These are phyloP conservation scores for Aspergillus candidus DNA, from an alignment of 2,329 filamentous ascomycete genomes.

Conservation along the genomic window DNA sequence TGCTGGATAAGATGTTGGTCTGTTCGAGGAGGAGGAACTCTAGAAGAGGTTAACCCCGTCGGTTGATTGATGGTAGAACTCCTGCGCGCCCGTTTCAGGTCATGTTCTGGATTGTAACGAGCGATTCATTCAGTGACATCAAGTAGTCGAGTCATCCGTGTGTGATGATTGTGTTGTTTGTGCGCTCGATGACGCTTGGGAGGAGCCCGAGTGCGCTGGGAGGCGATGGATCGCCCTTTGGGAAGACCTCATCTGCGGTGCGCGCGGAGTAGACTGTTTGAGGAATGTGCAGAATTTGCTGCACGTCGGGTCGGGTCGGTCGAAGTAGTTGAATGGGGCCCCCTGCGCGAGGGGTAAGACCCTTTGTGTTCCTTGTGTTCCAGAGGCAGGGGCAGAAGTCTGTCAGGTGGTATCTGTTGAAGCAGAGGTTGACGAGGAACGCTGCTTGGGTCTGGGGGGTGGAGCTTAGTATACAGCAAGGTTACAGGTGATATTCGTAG, in stretches of 20 bases:
- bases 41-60: too few species aligned
- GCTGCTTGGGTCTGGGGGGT: slow-evolving; percentile 40
- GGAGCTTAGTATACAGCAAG: background rate
- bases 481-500: background rate
- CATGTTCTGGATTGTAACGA: slow-evolving; percentile 73
- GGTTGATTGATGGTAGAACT: slow-evolving; percentile 49
- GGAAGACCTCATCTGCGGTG: slow-evolving; percentile 33
- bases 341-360: slow-evolving; percentile 60
- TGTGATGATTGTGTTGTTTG: slow-evolving; percentile 65
- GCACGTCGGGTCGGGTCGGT: slow-evolving; percentile 61
- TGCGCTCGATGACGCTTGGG: slow-evolving; percentile 65
- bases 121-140: slow-evolving; percentile 61
- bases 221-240: slow-evolving; percentile 45
- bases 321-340: slow-evolving; percentile 62
- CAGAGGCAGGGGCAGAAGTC: slow-evolving; percentile 65
- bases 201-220: slow-evolving; percentile 40
- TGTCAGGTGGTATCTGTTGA: slow-evolving; percentile 66
- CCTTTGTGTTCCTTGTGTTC: slow-evolving; percentile 62
- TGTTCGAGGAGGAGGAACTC: too few species aligned
- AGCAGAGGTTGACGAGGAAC: slow-evolving; percentile 64
- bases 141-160: slow-evolving; percentile 67
- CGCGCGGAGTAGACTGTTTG: slow-evolving; percentile 39
- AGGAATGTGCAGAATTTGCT: slow-evolving; percentile 58
- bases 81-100: slow-evolving; percentile 68
- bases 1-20: too few species aligned